Evolutionary conservation across 495 filamentous ascomycete genomes (phyloP).

Genomic region (Xylaria telfairii): DNA sequence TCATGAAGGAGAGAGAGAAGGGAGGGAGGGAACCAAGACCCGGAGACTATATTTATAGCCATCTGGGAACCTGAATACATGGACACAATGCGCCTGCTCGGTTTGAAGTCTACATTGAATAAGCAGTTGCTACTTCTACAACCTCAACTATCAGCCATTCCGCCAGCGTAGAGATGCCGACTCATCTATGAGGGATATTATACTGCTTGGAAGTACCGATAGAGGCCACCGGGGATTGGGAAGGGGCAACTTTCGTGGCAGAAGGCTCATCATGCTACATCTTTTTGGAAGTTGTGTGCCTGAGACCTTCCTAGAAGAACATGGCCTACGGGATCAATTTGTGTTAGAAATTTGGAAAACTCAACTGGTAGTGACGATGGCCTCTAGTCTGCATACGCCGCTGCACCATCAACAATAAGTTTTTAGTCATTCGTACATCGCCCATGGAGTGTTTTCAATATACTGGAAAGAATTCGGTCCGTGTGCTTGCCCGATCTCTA

Average conservation of each 20-base stretch:
- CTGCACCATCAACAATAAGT: no score
- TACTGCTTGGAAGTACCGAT: background rate
- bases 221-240: background rate
- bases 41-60: background rate
- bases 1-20: background rate
- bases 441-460: no score
- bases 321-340: no score
- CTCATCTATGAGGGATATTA: background rate
- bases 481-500: no score
- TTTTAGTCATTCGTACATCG: no score
- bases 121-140: background rate
- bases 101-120: background rate
- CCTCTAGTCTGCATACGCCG: no score
- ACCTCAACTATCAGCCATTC: background rate
- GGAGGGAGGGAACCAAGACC: background rate
- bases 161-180: background rate
- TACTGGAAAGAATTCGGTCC: no score
- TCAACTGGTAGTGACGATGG: no score
- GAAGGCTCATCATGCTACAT: background rate
- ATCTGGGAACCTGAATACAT: background rate
- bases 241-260: background rate
- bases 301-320: background rate
- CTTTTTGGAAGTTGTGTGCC: background rate
- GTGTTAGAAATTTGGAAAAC: no score
- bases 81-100: background rate